Evolutionary conservation across 139 green algal genomes (phyloP), one percentile per base, ranked within the genome.

Genomic region (Desmodesmus armatus): DNA sequence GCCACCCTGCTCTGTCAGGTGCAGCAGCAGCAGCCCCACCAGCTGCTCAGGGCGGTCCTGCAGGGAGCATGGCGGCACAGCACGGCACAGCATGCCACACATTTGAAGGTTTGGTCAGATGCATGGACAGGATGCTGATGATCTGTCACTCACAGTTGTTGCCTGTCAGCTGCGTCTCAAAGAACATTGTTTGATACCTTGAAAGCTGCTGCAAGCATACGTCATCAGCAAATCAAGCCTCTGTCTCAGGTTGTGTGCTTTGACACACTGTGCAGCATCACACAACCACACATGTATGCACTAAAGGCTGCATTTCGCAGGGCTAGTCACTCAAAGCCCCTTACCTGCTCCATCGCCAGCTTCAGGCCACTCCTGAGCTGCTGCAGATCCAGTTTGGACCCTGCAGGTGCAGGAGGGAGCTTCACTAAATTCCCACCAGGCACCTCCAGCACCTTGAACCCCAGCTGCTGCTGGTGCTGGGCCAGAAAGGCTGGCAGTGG

Each of bases 381-480:
- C 1, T 43, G 31, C 66, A 74, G 3, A 43, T 74, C 66, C 33
- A 62, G 4, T 2, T 2, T 21, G 27, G 35, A 29, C 0, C 35
- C 66, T 25, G 33, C 31, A 23, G 13, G 11, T 11, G 35, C 66
- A 47, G 66, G 66, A 29, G 66, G 66, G 33, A 74, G 33, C 33
- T 74, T 74, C 19, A 47, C 13, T 33, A 74, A 33, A 9, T 33
- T 0, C 4, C 66, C 66, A 15, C 66, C 66, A 44, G 66, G 66
- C 66, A 74, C 25, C 35, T 51, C 66, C 66, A 74, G 15, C 13
- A 74, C 35, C 33, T 74, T 31, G 27, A 74, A 74, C 29, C 66
- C 66, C 17, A 74, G 35, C 33, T 31, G 2, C 19, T 74, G 13
- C 33, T 33, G 27, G 66, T 44, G 33, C 66, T 74, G 66, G 2